Conservation (phyloP, 2,329 filamentous ascomycete species). For the Claviceps purpurea region DNA sequence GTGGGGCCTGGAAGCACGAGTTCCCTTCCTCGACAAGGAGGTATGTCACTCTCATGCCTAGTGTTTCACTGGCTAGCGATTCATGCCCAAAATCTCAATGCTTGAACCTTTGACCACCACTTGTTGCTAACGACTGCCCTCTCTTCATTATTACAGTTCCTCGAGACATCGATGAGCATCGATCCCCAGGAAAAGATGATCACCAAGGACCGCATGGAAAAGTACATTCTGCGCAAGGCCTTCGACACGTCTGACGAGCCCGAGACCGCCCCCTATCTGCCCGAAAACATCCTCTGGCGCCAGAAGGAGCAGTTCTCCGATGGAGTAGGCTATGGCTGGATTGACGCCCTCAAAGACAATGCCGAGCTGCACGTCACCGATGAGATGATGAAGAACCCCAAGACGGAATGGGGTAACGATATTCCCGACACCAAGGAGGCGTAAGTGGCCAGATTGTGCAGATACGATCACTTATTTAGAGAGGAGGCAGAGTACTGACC, state of each 20-base stretch:
- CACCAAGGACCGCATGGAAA: slow-evolving; percentile 77
- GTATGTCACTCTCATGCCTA: slow-evolving; percentile 23
- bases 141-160: slow-evolving; percentile 43
- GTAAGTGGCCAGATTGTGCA: slow-evolving; percentile 29
- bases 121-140: not conserved
- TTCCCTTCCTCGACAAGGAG: slow-evolving; percentile 94
- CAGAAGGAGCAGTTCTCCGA: slow-evolving; percentile 99
- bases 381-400: slow-evolving; percentile 97
- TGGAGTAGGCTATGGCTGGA: slow-evolving; percentile 98
- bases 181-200: slow-evolving; percentile 96
- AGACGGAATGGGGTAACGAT: slow-evolving; percentile 87
- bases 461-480: not conserved
- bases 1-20: slow-evolving; percentile 94
- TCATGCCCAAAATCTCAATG: too few relatives aligned
- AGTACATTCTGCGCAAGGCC: slow-evolving; percentile 95
- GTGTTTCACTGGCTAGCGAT: too few relatives aligned
- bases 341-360: slow-evolving; percentile 90
- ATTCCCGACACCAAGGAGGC: slow-evolving; percentile 95
- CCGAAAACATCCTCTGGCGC: slow-evolving; percentile 88
- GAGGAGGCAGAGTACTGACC: not conserved
- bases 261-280: slow-evolving; percentile 71
- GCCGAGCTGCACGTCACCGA: slow-evolving; percentile 83
- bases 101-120: not conserved
- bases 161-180: slow-evolving; percentile 84
- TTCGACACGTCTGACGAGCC: slow-evolving; percentile 90